Evolutionary conservation across 495 filamentous ascomycete species (phyloP).

Genomic region (Aspergillus affinis): DNA sequence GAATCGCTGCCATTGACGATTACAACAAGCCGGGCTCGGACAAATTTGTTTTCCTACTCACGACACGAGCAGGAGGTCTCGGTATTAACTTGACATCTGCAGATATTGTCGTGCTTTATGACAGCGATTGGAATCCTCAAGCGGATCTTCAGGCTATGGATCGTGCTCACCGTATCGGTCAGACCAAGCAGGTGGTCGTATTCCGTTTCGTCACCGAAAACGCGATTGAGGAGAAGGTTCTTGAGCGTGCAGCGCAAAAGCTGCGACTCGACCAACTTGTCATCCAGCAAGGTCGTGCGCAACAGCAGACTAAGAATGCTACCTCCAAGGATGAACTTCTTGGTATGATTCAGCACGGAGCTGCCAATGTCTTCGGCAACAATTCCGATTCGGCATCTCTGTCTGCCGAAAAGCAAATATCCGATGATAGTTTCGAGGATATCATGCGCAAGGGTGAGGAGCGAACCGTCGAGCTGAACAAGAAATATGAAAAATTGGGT

Average conservation of each 20-base stretch:
- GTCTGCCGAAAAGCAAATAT: constrained; percentile 58
- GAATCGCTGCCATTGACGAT: constrained; percentile 95
- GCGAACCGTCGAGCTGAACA: constrained; percentile 84
- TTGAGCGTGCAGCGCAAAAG: constrained; percentile 97
- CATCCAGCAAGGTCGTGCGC: constrained; percentile 96
- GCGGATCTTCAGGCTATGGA: constrained; percentile 99
- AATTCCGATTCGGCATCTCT: constrained; percentile 59
- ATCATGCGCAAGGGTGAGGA: constrained; percentile 86
- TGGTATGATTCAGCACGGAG: constrained; percentile 98
- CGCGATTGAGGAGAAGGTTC: constrained; percentile 97
- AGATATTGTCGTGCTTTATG: constrained; percentile 97
- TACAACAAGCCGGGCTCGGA: constrained; percentile 96
- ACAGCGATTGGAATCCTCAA: constrained; percentile 99
- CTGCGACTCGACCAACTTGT: constrained; percentile 97
- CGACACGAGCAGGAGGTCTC: constrained; percentile 93
- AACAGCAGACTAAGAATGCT: constrained; percentile 81
- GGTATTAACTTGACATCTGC: constrained; percentile 96
- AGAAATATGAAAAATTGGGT: constrained; percentile 95
- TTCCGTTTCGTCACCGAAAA: constrained; percentile 97
- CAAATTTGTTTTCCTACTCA: constrained; percentile 97
- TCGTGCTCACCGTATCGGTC: constrained; percentile 94
- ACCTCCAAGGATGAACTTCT: constrained; percentile 95
- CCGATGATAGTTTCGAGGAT: constrained; percentile 85
- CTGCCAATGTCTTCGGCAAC: constrained; percentile 83
- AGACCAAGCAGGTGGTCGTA: constrained; percentile 96